Evolutionary conservation across 2,329 filamentous ascomycete species (phyloP), one percentile per base, ranked within the genome.

Genomic region (Rhynchosporium graminicola): DNA sequence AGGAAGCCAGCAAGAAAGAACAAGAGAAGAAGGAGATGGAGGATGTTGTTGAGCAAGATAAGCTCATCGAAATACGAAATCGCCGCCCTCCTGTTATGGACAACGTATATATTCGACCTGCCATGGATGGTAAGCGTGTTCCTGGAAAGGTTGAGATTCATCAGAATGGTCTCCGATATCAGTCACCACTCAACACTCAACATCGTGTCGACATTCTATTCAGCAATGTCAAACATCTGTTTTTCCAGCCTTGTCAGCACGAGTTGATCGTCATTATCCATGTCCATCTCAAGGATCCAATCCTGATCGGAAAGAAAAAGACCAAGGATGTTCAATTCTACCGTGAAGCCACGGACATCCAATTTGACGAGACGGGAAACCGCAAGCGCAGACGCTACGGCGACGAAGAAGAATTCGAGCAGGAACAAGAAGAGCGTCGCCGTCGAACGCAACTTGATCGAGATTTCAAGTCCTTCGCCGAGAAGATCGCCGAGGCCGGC

Each of bases 21-120:
- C 93, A 97, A 72, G 94, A 97, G 77, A 97, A 98, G 86, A 99
- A 99, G 80, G 94, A 99, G 71, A 90, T 99, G 90, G 95, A 99
- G 75, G 95, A 99, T 76, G 95, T 99, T 28, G 93, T 99, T 5
- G 95, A 98, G 77, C 95, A 99, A 76, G 95, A 99, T 75, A 99
- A 99, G 80, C 86, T 99, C 58, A 82, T 96, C 69, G 93, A 97
- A 74, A 93, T 98, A 69, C 85, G 95, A 81, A 97, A 95, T 77
- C 92, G 95, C 67, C 91, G 95, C 62, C 95, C 95, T 40, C 86
- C 90, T 69, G 89, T 94, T 65, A 83, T 99, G 71, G 91, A 96
- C 65, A 95, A 97, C 74, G 92, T 99, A 70, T 99, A 94, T 76
- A 91, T 99, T 69, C 91, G 95, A 62, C 95, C 95, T 56, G 92